These are phyloP conservation scores for Ascoidea tarda DNA, from an alignment of 805 yeast genomes.

Conservation along the genomic window DNA sequence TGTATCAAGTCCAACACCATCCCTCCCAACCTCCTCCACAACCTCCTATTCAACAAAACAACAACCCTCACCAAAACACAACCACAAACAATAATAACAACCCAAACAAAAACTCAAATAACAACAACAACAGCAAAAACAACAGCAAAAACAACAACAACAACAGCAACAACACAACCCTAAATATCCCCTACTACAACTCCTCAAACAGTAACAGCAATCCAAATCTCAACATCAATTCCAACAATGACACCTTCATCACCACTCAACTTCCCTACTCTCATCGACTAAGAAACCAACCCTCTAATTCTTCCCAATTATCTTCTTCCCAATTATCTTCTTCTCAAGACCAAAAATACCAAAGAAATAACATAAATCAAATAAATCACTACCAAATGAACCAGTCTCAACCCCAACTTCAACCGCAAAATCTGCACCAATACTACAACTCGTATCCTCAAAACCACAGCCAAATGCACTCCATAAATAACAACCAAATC, in stretches of 20 bases:
- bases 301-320: too few relatives aligned
- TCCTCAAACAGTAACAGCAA: not conserved
- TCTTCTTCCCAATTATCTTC: too few relatives aligned
- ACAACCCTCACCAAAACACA: too few relatives aligned
- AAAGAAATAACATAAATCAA: too few relatives aligned
- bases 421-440: not conserved
- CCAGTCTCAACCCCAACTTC: not conserved
- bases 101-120: not conserved
- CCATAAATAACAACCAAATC: slow-evolving; percentile 1
- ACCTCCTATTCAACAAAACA: too few relatives aligned
- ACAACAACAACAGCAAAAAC: slow-evolving; percentile 2
- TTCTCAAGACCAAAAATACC: too few relatives aligned
- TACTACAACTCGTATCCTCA: not conserved
- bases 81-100: not conserved
- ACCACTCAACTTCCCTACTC: not conserved
- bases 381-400: too few relatives aligned
- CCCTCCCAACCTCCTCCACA: too few relatives aligned
- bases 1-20: too few relatives aligned
- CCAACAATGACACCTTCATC: not conserved
- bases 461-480: slow-evolving; percentile 1
- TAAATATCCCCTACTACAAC: not conserved
- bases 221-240: not conserved
- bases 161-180: slow-evolving; percentile 1
- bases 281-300: too few relatives aligned
- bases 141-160: not conserved